Conservation (phyloP, 208 protist genomes). For the Strigomonas galati region DNA sequence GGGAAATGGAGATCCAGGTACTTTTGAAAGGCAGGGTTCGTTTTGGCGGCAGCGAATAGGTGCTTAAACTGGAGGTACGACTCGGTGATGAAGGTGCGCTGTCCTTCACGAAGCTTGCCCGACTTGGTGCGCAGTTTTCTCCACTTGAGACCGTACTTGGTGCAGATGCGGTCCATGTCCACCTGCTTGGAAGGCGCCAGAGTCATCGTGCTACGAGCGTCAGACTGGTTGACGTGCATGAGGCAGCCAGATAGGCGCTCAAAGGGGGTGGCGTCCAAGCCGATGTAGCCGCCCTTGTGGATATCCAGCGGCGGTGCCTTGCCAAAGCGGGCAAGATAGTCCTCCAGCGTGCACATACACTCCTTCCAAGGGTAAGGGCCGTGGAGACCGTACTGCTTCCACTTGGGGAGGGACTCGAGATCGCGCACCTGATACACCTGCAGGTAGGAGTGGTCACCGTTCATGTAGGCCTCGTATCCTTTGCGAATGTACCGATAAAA, state of each 20-base stretch:
- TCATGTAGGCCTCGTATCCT: constrained; percentile 48
- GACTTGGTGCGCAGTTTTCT: constrained; percentile 45
- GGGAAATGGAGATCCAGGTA: constrained; percentile 63
- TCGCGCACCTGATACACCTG: constrained; percentile 69
- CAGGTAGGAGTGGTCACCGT: constrained; percentile 45
- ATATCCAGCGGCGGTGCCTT: constrained; percentile 54
- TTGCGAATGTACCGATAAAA: constrained; percentile 71
- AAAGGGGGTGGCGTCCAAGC: constrained; percentile 71
- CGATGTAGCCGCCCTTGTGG: constrained; percentile 80
- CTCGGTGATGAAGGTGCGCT: constrained; percentile 59
- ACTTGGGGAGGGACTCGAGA: constrained; percentile 62
- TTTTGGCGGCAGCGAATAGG: constrained; percentile 26
- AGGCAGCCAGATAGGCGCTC: constrained; percentile 60
- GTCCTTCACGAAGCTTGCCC: constrained; percentile 37
- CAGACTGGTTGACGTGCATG: constrained; percentile 79
- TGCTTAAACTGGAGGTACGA: constrained; percentile 62
- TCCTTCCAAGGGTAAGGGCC: constrained; percentile 76
- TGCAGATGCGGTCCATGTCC: constrained; percentile 51
- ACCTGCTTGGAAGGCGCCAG: constrained; percentile 45
- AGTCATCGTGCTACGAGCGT: constrained; percentile 33
- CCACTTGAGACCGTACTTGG: constrained; percentile 49
- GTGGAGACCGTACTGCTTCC: constrained; percentile 57
- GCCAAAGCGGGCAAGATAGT: constrained; percentile 14
- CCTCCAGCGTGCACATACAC: constrained; percentile 52
- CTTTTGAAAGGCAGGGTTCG: constrained; percentile 31